Percentiles rank a stretch among this genome's conserved stretches.
Evolutionary conservation across 2,329 filamentous ascomycete genomes (phyloP).

Genomic region (Biscogniauxia sp.): DNA sequence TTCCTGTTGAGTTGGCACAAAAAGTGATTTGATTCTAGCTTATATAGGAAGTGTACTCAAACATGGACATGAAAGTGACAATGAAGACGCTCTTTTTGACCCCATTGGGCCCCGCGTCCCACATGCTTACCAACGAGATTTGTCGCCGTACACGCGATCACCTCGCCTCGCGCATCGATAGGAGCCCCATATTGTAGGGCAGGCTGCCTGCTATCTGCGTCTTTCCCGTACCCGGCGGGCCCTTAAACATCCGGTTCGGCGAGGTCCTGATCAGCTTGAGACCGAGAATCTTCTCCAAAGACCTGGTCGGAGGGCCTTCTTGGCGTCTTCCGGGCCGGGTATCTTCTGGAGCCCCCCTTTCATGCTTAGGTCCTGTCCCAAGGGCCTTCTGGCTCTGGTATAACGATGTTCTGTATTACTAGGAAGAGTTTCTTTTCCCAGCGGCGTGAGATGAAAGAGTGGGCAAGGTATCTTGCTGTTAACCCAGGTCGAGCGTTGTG

Average conservation of each 20-base stretch:
- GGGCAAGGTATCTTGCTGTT: too few relatives aligned
- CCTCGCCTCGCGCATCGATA: constrained; percentile 62
- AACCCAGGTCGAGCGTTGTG: too few relatives aligned
- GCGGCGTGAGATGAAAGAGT: too few relatives aligned
- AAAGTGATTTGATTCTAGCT: too few relatives aligned
- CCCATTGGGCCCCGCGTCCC: constrained; percentile 38
- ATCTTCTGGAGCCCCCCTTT: background rate
- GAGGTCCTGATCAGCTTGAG: constrained; percentile 27
- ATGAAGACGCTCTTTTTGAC: too few relatives aligned
- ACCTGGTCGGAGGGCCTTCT: background rate
- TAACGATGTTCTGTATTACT: background rate
- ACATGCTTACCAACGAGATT: constrained; percentile 67
- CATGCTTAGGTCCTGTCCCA: background rate
- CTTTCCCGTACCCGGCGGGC: constrained; percentile 73
- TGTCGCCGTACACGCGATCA: constrained; percentile 63
- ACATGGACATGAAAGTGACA: too few relatives aligned
- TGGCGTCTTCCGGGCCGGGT: background rate
- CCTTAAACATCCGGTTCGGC: constrained; percentile 69
- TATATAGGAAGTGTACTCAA: too few relatives aligned
- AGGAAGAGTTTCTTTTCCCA: background rate
- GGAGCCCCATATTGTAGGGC: constrained; percentile 62
- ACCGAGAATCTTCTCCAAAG: background rate
- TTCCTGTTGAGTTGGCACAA: too few relatives aligned
- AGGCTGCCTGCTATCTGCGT: constrained; percentile 72
- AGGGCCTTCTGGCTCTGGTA: background rate